Evolutionary conservation across 2,329 filamentous ascomycete species (phyloP).

Genomic region (Clarireedia paspali): DNA sequence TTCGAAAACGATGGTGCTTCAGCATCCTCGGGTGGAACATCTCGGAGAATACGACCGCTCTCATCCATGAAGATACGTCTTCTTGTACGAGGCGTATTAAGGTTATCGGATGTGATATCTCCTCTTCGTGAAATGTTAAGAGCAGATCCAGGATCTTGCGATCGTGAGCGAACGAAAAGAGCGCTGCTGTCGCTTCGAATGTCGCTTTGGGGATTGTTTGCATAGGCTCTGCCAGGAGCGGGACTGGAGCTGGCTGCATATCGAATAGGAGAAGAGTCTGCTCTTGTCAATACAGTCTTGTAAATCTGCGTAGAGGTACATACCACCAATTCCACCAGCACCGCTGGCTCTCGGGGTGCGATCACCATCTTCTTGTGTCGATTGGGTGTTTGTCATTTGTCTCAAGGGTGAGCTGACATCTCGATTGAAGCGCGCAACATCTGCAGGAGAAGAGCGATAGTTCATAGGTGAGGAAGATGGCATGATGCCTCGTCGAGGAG

Average conservation of each 20-base stretch:
- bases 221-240: constrained; percentile 45
- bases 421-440: constrained; percentile 29
- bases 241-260: constrained; percentile 85
- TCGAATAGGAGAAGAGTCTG: constrained; percentile 86
- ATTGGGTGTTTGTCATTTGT: constrained; percentile 51
- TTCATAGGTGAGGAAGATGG: constrained; percentile 79
- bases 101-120: constrained; percentile 78
- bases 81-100: constrained; percentile 43
- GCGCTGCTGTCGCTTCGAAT: constrained; percentile 77
- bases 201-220: constrained; percentile 55
- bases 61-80: constrained; percentile 51
- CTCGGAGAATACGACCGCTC: constrained; percentile 48
- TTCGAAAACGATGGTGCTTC: constrained; percentile 55
- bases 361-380: constrained; percentile 49
- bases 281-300: constrained; percentile 4
- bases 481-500: constrained; percentile 42
- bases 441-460: constrained; percentile 56
- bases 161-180: constrained; percentile 67
- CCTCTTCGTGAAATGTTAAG: constrained; percentile 60
- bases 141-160: constrained; percentile 41
- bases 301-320: constrained; percentile 19
- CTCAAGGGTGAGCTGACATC: constrained; percentile 52
- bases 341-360: constrained; percentile 63
- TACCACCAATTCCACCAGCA: constrained; percentile 50
- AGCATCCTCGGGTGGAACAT: constrained; percentile 43